Conservation (phyloP, 2,329 filamentous ascomycete species). For the Exophiala dermatitidis region DNA sequence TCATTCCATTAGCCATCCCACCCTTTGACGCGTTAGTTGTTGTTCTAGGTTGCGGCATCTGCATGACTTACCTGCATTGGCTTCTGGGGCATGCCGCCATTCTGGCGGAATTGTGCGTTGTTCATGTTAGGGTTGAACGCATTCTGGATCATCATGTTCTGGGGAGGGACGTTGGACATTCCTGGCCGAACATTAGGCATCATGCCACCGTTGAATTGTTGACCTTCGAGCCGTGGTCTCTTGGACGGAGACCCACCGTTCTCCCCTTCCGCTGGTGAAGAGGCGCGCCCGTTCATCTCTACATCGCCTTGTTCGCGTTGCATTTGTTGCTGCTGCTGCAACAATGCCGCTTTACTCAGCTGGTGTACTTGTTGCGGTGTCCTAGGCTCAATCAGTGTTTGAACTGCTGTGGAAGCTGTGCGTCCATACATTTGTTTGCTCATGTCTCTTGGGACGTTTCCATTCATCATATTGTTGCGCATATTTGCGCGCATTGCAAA, state of each 20-base stretch:
- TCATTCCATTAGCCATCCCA: slow-evolving; percentile 62
- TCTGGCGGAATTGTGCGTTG: slow-evolving; percentile 48
- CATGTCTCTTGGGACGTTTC: slow-evolving; percentile 19
- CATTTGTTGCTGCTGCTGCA: slow-evolving; percentile 58
- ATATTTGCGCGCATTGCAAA: slow-evolving; percentile 55
- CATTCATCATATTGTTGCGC: slow-evolving; percentile 24
- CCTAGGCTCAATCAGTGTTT: slow-evolving; percentile 13
- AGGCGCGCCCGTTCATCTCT: slow-evolving; percentile 74
- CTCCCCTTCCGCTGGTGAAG: slow-evolving; percentile 74
- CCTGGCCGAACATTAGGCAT: slow-evolving; percentile 67
- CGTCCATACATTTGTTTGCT: slow-evolving; percentile 22
- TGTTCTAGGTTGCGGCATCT: slow-evolving; percentile 65
- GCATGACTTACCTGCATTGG: slow-evolving; percentile 74
- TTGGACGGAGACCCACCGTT: slow-evolving; percentile 91
- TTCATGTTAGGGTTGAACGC: slow-evolving; percentile 70
- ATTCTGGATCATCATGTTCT: slow-evolving; percentile 46
- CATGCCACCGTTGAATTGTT: slow-evolving; percentile 67
- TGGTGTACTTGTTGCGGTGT: slow-evolving; percentile 26
- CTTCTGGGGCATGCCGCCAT: slow-evolving; percentile 50
- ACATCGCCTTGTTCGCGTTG: slow-evolving; percentile 88
- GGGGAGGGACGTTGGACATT: slow-evolving; percentile 49
- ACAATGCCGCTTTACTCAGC: slow-evolving; percentile 46
- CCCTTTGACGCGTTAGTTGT: slow-evolving; percentile 66
- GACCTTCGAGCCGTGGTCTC: slow-evolving; percentile 70
- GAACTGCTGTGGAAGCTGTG: background rate